These are phyloP conservation scores for Acorus calamus DNA, from an alignment of 106 monocot species.

Conservation along the genomic window DNA sequence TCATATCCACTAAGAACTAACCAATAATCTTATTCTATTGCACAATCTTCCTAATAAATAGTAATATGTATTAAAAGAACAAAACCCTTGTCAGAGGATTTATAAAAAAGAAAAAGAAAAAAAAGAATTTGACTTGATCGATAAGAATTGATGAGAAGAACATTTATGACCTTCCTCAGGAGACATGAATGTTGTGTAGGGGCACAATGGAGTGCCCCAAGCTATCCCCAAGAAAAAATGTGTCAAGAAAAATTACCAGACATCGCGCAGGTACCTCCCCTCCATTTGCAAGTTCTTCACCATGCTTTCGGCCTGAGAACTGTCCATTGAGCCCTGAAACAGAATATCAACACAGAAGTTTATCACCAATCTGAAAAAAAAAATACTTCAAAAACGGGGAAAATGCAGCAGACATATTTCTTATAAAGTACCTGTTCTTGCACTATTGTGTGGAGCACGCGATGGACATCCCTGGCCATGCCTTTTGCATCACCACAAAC, in stretches of 20 bases:
- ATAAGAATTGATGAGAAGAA: not conserved
- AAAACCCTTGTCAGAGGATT: not conserved
- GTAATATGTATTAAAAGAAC: not conserved
- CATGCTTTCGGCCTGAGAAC: constrained; percentile 69
- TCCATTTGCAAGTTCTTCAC: constrained; percentile 92
- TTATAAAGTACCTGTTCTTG: constrained; percentile 49
- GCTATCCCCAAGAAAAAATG: not conserved
- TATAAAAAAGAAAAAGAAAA: not conserved
- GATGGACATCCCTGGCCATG: constrained; percentile 89
- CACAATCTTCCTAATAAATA: no score
- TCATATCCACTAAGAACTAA: no score
- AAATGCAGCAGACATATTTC: no score
- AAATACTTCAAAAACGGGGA: not conserved
- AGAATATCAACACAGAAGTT: not conserved
- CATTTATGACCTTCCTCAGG: not conserved
- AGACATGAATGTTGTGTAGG: not conserved
- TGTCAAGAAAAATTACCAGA: constrained; percentile 55
- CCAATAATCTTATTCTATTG: no score
- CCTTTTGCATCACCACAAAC: constrained; percentile 96
- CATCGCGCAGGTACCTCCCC: constrained; percentile 88
- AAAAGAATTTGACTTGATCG: not conserved
- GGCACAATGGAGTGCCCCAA: not conserved
- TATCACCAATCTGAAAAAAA: not conserved
- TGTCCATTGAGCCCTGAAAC: constrained; percentile 71
- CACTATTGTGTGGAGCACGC: constrained; percentile 65